A percentile compares a stretch with the other conserved stretches of the same genome.
Evolutionary conservation across 768 basidiomycete species (phyloP).

Genomic region (Boletellus sp.): DNA sequence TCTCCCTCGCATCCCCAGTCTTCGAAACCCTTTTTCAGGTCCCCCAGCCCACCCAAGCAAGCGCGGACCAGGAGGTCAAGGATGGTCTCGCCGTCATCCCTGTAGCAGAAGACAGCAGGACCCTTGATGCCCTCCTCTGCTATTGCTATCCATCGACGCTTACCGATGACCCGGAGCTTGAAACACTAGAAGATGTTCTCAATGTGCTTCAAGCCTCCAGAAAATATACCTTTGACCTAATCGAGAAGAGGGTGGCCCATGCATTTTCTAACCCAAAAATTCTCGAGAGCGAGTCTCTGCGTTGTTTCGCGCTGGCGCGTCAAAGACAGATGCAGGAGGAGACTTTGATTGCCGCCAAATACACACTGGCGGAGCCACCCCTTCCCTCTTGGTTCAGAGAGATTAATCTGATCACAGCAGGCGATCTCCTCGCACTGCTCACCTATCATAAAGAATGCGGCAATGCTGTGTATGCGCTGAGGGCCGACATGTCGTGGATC

Average conservation of each 20-base stretch:
- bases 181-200: slow-evolving; percentile 2
- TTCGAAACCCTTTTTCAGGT: slow-evolving; percentile 33
- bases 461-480: slow-evolving; percentile 4
- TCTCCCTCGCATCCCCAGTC: slow-evolving; percentile 32
- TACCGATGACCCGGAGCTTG: slow-evolving; percentile 19
- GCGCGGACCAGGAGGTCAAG: slow-evolving; percentile 8
- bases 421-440: slow-evolving; percentile 24
- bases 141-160: slow-evolving; percentile 26
- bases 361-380: slow-evolving; percentile 27
- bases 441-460: slow-evolving; percentile 18
- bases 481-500: slow-evolving; percentile 13
- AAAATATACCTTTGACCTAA: slow-evolving; percentile 17
- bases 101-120: slow-evolving; percentile 18
- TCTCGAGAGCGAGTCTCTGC: slow-evolving; percentile 22
- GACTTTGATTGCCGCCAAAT: slow-evolving; percentile 26
- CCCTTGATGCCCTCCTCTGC: slow-evolving; percentile 19
- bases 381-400: slow-evolving; percentile 24
- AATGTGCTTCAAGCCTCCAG: slow-evolving; percentile 9
- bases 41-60: slow-evolving; percentile 19
- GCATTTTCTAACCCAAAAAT: slow-evolving; percentile 18
- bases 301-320: slow-evolving; percentile 31
- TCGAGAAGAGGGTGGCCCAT: slow-evolving; percentile 15
- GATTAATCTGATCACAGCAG: slow-evolving; percentile 25
- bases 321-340: slow-evolving; percentile 19
- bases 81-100: slow-evolving; percentile 20